Percentiles rank a stretch among this genome's conserved stretches.
Conservation (phyloP, 2,329 filamentous ascomycete species). For the Aspergillus pseudonomiae region DNA sequence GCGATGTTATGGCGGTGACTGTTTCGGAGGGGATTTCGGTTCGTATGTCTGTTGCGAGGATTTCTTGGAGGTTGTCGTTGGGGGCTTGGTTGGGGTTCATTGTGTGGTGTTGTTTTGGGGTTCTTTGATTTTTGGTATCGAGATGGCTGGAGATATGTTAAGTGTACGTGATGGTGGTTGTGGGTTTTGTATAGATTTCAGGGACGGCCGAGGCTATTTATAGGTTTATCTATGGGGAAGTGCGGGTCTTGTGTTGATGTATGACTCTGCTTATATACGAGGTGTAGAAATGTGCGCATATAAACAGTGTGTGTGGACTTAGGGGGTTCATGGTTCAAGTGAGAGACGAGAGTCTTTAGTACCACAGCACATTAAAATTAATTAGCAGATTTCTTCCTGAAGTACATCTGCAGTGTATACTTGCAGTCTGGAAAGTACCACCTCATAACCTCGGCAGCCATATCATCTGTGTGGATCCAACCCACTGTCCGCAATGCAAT, state of each 20-base stretch:
- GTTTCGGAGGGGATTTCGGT: conserved; percentile 25
- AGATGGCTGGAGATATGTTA: not conserved
- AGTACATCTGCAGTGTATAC: not conserved
- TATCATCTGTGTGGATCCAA: not conserved
- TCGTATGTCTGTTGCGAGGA: conserved; percentile 29
- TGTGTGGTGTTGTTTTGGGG: not conserved
- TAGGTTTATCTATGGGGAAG: not conserved
- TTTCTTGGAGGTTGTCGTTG: conserved; percentile 21
- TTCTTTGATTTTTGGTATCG: not conserved
- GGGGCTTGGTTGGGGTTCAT: conserved; percentile 19
- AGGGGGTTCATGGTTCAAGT: too few species aligned
- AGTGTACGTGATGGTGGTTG: not conserved
- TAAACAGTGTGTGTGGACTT: not conserved
- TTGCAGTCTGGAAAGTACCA: not conserved
- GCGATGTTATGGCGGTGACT: conserved; percentile 26
- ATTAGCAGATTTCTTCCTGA: not conserved
- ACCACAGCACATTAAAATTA: not conserved
- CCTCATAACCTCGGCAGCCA: not conserved
- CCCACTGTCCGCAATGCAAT: not conserved
- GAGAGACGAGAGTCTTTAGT: too few species aligned
- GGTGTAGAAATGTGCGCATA: not conserved
- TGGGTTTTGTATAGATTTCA: not conserved
- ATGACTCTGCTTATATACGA: not conserved
- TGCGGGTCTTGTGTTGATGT: not conserved
- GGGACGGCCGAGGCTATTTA: not conserved